Percentiles rank a stretch among this genome's conserved stretches.
phyloP scores from a whole-genome alignment of 805 yeast species.

The Brettanomyces bruxellensis region DNA sequence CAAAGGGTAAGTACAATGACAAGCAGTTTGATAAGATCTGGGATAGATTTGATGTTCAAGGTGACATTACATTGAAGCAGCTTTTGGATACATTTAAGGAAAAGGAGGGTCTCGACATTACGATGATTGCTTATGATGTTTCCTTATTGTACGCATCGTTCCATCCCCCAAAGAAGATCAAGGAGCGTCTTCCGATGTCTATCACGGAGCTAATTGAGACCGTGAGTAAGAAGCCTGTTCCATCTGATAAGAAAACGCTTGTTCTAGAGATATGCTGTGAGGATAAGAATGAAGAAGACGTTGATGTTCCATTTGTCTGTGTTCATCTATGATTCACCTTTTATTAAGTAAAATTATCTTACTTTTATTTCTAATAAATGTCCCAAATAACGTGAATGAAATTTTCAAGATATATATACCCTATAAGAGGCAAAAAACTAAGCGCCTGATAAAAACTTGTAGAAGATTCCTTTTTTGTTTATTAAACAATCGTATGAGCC shows the following conservation, averaged over 20 bases:
- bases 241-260: constrained; percentile 63
- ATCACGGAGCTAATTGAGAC: constrained; percentile 70
- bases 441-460: not conserved
- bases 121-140: constrained; percentile 89
- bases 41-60: constrained; percentile 84
- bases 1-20: constrained; percentile 70
- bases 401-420: not conserved
- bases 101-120: constrained; percentile 76
- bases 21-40: constrained; percentile 82
- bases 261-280: constrained; percentile 89
- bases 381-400: no score
- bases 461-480: constrained; percentile 1
- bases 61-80: constrained; percentile 67
- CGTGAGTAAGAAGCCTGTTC: constrained; percentile 80
- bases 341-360: not conserved
- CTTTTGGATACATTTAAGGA: constrained; percentile 62
- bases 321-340: constrained; percentile 33
- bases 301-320: constrained; percentile 83
- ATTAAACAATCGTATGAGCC: constrained; percentile 26
- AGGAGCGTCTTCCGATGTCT: constrained; percentile 61
- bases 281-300: constrained; percentile 89
- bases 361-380: not conserved
- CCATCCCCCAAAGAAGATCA: constrained; percentile 83
- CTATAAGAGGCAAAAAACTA: not conserved
- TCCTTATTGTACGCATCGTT: constrained; percentile 87